Conservation (phyloP, 352 stramenopile species). For the Phytophthora aleatoria region DNA sequence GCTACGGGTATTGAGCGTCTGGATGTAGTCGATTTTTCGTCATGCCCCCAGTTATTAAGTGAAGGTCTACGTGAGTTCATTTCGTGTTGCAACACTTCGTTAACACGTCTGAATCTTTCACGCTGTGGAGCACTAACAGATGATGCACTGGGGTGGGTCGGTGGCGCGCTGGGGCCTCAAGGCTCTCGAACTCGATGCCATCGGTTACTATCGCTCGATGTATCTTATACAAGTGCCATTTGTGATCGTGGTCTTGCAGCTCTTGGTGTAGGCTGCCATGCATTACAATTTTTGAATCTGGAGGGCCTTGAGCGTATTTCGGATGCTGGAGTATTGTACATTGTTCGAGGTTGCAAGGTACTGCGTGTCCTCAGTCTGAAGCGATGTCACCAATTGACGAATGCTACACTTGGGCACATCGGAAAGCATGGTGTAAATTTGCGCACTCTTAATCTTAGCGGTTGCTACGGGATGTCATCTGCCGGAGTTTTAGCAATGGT, state of each 20-base stretch:
- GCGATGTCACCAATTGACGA: slow-evolving; percentile 64
- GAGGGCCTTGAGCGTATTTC: slow-evolving; percentile 68
- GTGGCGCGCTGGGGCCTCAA: slow-evolving; percentile 63
- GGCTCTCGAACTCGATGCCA: slow-evolving; percentile 66
- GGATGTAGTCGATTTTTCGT: slow-evolving; percentile 64
- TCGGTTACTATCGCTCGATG: slow-evolving; percentile 67
- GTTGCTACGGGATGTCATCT: slow-evolving; percentile 68
- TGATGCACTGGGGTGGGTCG: slow-evolving; percentile 74
- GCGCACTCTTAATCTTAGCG: slow-evolving; percentile 60
- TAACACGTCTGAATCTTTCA: slow-evolving; percentile 67
- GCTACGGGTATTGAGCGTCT: slow-evolving; percentile 65
- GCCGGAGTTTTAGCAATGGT: slow-evolving; percentile 57
- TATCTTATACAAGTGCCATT: slow-evolving; percentile 66
- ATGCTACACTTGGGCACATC: slow-evolving; percentile 51
- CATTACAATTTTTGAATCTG: slow-evolving; percentile 78
- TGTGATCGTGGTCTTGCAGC: slow-evolving; percentile 59
- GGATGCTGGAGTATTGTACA: slow-evolving; percentile 46
- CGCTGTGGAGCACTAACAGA: slow-evolving; percentile 66
- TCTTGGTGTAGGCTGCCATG: slow-evolving; percentile 51
- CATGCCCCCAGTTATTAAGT: slow-evolving; percentile 52
- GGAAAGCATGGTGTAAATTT: slow-evolving; percentile 54
- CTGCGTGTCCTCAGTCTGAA: slow-evolving; percentile 69
- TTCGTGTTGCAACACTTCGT: slow-evolving; percentile 61
- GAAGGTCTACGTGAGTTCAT: slow-evolving; percentile 72
- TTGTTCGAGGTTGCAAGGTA: slow-evolving; percentile 54